Conservation (phyloP, 2,329 filamentous ascomycete genomes). For the Fonsecaea erecta region DNA sequence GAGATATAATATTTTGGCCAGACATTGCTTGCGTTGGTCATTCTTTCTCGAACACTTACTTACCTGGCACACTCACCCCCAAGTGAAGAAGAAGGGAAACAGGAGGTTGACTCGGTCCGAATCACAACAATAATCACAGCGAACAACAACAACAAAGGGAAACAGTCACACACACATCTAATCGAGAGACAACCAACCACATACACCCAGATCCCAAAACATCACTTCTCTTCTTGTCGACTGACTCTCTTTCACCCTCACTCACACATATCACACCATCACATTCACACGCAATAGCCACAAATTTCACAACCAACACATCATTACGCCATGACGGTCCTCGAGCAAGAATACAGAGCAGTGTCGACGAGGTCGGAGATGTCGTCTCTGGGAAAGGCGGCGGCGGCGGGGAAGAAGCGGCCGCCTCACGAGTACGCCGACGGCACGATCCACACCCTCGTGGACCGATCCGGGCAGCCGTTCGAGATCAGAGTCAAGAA, state of each 20-base stretch:
- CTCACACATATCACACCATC: background rate
- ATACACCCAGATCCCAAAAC: background rate
- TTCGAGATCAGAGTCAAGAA: background rate
- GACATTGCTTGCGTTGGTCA: too few relatives aligned
- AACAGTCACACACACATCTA: background rate
- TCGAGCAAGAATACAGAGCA: background rate
- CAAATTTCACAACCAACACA: background rate
- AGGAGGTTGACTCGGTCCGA: background rate
- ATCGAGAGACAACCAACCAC: background rate
- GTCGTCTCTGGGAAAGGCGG: background rate
- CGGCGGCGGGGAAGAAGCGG: background rate
- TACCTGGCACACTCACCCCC: too few relatives aligned
- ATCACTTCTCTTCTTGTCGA: background rate
- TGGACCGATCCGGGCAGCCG: background rate
- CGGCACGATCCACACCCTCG: background rate
- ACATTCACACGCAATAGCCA: background rate
- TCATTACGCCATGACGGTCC: background rate
- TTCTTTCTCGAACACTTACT: too few relatives aligned
- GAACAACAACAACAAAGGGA: background rate
- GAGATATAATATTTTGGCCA: too few relatives aligned
- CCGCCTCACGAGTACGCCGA: background rate
- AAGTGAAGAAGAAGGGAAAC: too few relatives aligned
- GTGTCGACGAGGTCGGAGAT: background rate
- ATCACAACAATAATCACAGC: background rate
- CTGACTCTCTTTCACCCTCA: background rate